These are phyloP conservation scores for Mimosa pudica DNA, from an alignment of 306 rosid genomes.

Conservation along the genomic window DNA sequence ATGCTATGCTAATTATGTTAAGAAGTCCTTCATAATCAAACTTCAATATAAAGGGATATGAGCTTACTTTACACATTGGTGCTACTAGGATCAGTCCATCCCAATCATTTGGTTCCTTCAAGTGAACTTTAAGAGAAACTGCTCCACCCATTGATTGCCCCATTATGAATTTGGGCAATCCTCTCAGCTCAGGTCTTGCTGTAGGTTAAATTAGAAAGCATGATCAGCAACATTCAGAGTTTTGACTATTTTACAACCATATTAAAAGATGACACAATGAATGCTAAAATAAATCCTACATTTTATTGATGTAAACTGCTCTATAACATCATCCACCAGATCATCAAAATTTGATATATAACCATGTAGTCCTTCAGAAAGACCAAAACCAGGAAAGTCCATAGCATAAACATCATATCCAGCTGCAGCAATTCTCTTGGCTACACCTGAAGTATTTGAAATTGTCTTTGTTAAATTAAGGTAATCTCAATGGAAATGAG, in stretches of 20 bases:
- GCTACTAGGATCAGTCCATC: slow-evolving; percentile 88
- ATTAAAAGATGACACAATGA: neutral
- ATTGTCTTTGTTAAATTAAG: neutral
- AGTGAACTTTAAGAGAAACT: slow-evolving; percentile 72
- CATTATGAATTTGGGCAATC: slow-evolving; percentile 64
- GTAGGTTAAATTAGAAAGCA: slow-evolving; percentile 35
- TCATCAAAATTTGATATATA: slow-evolving; percentile 71
- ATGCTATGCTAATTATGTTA: neutral
- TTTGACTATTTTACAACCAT: slow-evolving; percentile 8
- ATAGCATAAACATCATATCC: slow-evolving; percentile 77
- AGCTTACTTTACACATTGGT: slow-evolving; percentile 93
- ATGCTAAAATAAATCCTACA: slow-evolving; percentile 44
- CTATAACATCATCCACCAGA: slow-evolving; percentile 70
- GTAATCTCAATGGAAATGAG: slow-evolving; percentile 1
- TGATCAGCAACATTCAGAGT: slow-evolving; percentile 20
- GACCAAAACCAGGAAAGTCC: slow-evolving; percentile 96
- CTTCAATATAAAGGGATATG: slow-evolving; percentile 22
- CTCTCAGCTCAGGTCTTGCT: slow-evolving; percentile 70
- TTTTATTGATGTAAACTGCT: slow-evolving; percentile 71
- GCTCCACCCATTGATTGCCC: slow-evolving; percentile 99
- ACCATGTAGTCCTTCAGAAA: slow-evolving; percentile 90
- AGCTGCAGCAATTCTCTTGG: slow-evolving; percentile 71
- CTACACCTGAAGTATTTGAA: slow-evolving; percentile 62
- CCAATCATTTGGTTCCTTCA: slow-evolving; percentile 73
- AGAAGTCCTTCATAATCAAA: slow-evolving; percentile 12